phyloP scores from a whole-genome alignment of 139 green algal genomes.

The Gonium pectorale region DNA sequence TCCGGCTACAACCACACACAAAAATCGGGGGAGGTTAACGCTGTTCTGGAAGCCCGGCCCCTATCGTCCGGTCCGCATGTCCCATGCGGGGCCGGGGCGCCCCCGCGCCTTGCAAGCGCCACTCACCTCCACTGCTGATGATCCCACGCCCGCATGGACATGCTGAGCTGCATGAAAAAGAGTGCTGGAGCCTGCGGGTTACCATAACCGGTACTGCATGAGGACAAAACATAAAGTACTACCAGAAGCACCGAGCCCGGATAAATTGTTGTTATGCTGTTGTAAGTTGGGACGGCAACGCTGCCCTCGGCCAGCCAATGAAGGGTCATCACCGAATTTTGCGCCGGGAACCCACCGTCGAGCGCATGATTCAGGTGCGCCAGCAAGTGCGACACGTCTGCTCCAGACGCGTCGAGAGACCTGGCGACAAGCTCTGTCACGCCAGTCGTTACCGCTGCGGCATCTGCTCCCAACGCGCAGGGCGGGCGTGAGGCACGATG shows the following conservation, averaged over 20 bases:
- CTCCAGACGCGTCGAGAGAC: not conserved
- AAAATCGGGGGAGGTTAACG: too few relatives aligned
- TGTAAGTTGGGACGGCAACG: too few relatives aligned
- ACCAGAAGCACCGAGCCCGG: too few relatives aligned
- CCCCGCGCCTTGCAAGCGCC: too few relatives aligned
- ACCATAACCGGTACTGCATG: not conserved
- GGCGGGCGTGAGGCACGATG: too few relatives aligned
- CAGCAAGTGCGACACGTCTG: constrained; percentile 6
- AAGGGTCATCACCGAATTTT: not conserved
- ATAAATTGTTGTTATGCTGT: too few relatives aligned
- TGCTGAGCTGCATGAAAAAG: constrained; percentile 26
- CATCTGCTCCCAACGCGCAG: too few relatives aligned
- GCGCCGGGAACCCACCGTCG: not conserved
- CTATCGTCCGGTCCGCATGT: too few relatives aligned
- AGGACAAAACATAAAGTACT: too few relatives aligned
- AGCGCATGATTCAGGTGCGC: constrained; percentile 34
- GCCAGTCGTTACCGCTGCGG: not conserved
- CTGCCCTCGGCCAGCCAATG: not conserved
- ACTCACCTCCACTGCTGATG: too few relatives aligned
- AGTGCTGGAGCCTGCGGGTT: constrained; percentile 14
- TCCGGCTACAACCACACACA: not conserved
- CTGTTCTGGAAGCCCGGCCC: too few relatives aligned
- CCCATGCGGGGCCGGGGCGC: too few relatives aligned
- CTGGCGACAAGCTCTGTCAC: constrained; percentile 2
- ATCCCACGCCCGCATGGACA: not conserved